Evolutionary conservation across 2,329 filamentous ascomycete genomes (phyloP), one percentile per base, ranked within the genome.

Genomic region (Penicillium sumatraense): DNA sequence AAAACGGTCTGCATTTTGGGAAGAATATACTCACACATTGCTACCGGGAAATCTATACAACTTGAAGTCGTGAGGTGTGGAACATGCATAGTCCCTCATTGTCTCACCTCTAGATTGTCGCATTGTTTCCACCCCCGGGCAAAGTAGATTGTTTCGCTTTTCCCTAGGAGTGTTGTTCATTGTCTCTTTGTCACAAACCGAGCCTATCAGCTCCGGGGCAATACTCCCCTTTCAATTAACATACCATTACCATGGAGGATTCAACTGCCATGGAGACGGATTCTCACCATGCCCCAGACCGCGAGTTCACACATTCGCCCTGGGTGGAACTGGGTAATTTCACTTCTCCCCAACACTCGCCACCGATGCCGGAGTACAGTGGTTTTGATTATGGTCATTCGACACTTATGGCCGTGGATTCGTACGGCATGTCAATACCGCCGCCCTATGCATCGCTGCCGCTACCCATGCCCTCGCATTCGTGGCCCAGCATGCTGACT

Each of bases 401-500:
- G 49, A 83, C 86, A 40, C 83, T 86, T 16, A 79, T 88, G 61
- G 79, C 86, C 27, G 78, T 86, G 61, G 85, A 87, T 54, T 75
- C 77, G 54, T 85, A 80, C 65, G 75, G 72, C 61, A 79, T 81
- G 63, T 82, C 86, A 64, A 81, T 84, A 62, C 82, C 82, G 63
- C 81, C 84, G 58, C 78, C 84, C 57, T 81, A 82, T 64, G 75
- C 77, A 36, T 76, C 79, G 27, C 85, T 89, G 20, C 88, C 90
- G 69, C 78, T 93, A 61, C 87, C 90, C 65, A 89, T 90, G 78
- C 86, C 88, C 20, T 81, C 81, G 44, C 82, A 88, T 49, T 65
- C 71, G 59, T 96, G 91, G 91, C 91, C 91, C 7, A 93, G 90
- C 72, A 89, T 92, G 83, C 79, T 93, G 70, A 89, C 88, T 42